Evolutionary conservation across 306 rosid species (phyloP), one percentile per base, ranked within the genome.

Genomic region (Acacia melanoxylon): DNA sequence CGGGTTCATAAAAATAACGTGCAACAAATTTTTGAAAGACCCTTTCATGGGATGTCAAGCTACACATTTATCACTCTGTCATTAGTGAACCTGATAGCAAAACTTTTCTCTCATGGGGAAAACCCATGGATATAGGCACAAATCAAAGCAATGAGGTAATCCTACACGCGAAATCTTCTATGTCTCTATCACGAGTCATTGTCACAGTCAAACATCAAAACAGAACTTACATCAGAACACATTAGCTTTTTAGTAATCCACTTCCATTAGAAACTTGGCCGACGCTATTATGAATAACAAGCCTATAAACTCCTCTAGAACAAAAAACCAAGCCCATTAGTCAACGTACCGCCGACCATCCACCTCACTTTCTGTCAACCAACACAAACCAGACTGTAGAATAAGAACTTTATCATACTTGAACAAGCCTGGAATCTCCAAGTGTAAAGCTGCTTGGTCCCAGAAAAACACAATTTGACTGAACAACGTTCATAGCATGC

Each of bases 281-380:
- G 41, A 41, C 6, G 74, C 41, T 14, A 68, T 29, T 19, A 49
- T 29, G 24, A 72, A 46, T 25, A 31, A 24, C n/a, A 40, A 51
- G 48, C 77, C 67, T 74, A 72, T 75, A 22, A 33, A 46, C 61
- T 83, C 66, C 80, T 72, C n/a, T 8, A 72, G 79, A 79, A 72
- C 46, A 70, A 84, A 51, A 51, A 51, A 51, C 52, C 52, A 51
- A 44, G 3, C 13, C 11, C 11, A 44, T 51, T 19, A 51, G 58
- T 51, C 58, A 51, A 16, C 88, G 68, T 83, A 87, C 90, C 73
- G 79, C 84, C 70, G 40, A 89, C 78, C 81, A 91, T 76, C 82
- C 89, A 83, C 85, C 92, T 85, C 86, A 84, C 75, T 82, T 68
- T 86, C 86, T 82, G 86, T 84, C 88, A 72, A 86, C 84, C 88